phyloP scores from a whole-genome alignment of 176 grass and related monocot species.

The Aegilops tauschii region DNA sequence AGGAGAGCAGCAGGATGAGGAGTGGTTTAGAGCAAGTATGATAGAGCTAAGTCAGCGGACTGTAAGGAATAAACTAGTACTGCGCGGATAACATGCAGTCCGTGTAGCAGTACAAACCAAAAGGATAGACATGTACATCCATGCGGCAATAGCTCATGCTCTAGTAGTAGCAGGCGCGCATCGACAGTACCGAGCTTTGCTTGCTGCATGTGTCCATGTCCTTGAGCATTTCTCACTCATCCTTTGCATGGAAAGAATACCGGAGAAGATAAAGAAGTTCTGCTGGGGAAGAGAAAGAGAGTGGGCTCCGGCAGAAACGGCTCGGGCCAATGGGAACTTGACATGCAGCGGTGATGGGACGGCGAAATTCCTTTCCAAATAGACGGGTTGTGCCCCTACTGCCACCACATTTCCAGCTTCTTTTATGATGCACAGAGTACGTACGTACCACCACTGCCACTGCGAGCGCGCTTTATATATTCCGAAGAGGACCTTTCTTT shows the following conservation, averaged over 20 bases:
- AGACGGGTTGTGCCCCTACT: background rate
- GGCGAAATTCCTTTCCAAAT: constrained; percentile 3
- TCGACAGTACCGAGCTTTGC: background rate
- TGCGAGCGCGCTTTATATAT: background rate
- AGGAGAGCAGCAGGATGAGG: too few species aligned
- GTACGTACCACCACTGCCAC: background rate
- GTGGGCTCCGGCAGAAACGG: background rate
- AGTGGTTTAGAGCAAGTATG: too few species aligned
- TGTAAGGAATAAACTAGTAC: too few species aligned
- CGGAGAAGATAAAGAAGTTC: background rate
- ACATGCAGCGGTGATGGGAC: background rate
- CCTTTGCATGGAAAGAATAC: constrained; percentile 15
- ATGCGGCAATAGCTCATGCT: background rate
- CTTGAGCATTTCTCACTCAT: background rate
- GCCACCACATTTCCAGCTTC: background rate
- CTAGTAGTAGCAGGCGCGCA: too few species aligned
- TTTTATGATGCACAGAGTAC: background rate
- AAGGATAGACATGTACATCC: background rate
- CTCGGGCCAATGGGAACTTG: constrained; percentile 26
- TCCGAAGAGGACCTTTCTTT: background rate
- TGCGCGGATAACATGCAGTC: too few species aligned
- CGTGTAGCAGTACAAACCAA: background rate
- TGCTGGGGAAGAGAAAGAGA: background rate
- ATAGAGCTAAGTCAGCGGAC: too few species aligned
- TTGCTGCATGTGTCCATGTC: background rate